Conservation (phyloP, 2,329 filamentous ascomycete species). For the Aspergillus versicolor region DNA sequence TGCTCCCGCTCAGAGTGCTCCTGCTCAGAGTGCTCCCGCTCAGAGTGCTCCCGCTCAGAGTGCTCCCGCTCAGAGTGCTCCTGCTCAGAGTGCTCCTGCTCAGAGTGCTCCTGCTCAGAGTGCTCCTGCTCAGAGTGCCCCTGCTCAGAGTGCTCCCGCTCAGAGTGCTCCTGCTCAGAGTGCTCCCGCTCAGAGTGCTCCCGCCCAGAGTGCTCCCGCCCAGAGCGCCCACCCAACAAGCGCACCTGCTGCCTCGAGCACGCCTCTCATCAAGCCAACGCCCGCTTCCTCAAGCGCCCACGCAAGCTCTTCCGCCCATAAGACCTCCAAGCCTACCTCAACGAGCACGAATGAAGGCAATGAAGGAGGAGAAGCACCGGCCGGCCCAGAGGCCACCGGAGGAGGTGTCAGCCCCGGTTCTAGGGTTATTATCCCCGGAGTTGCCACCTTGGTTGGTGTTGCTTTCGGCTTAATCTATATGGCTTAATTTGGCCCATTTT, state of each 20-base stretch:
- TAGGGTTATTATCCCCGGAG: slow-evolving; percentile 25
- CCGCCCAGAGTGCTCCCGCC: background rate
- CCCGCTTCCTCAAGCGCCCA: background rate
- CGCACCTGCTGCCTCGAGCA: slow-evolving; percentile 14
- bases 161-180: background rate
- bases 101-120: background rate
- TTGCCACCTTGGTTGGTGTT: slow-evolving; percentile 22
- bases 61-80: background rate
- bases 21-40: background rate
- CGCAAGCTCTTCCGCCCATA: slow-evolving; percentile 8
- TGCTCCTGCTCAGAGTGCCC: background rate
- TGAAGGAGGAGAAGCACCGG: slow-evolving; percentile 4
- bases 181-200: background rate
- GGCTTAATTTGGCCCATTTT: slow-evolving; percentile 16
- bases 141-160: background rate
- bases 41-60: background rate
- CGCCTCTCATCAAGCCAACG: slow-evolving; percentile 18
- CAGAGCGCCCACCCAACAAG: background rate
- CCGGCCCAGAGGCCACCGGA: slow-evolving; percentile 15
- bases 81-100: background rate
- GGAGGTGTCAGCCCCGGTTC: slow-evolving; percentile 23
- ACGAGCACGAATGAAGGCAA: slow-evolving; percentile 10
- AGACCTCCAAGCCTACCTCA: slow-evolving; percentile 9
- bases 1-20: background rate
- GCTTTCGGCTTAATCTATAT: slow-evolving; percentile 24